Percentiles rank a stretch among this genome's conserved stretches.
These are phyloP conservation scores for Dendrocalamus sinicus DNA, from an alignment of 176 grass and related monocot species.

Conservation along the genomic window DNA sequence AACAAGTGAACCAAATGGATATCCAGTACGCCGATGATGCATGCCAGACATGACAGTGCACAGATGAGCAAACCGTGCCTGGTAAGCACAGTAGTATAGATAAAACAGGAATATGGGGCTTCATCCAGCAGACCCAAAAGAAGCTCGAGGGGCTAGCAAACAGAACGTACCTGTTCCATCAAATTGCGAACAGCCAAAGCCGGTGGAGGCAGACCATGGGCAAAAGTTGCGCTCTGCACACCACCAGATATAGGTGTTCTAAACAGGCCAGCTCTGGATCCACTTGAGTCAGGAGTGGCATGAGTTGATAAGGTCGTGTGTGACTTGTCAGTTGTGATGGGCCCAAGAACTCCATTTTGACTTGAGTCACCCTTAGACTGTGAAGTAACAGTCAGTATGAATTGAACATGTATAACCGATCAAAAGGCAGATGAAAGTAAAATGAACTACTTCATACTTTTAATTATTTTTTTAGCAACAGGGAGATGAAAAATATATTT, in stretches of 20 bases:
- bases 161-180: conserved; percentile 82
- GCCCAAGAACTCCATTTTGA: conserved; percentile 48
- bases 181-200: conserved; percentile 94
- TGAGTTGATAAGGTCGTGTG: conserved; percentile 13
- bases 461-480: background rate
- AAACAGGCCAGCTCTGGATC: conserved; percentile 82
- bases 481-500: background rate
- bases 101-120: background rate
- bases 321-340: conserved; percentile 22
- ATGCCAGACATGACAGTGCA: conserved; percentile 97
- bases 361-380: conserved; percentile 37
- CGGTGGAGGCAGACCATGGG: conserved; percentile 87
- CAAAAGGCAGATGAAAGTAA: background rate
- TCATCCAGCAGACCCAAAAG: background rate
- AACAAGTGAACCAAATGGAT: conserved; percentile 97
- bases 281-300: conserved; percentile 48
- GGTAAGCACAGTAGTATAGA: conserved; percentile 18
- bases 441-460: background rate
- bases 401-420: background rate
- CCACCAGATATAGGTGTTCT: conserved; percentile 98
- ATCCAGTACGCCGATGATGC: conserved; percentile 89
- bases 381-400: background rate
- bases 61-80: conserved; percentile 92
- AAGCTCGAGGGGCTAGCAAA: background rate
- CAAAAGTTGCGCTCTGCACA: conserved; percentile 92